These are phyloP conservation scores for Beauveria scarabaeidicola DNA, from an alignment of 2,329 filamentous ascomycete species.

Conservation along the genomic window DNA sequence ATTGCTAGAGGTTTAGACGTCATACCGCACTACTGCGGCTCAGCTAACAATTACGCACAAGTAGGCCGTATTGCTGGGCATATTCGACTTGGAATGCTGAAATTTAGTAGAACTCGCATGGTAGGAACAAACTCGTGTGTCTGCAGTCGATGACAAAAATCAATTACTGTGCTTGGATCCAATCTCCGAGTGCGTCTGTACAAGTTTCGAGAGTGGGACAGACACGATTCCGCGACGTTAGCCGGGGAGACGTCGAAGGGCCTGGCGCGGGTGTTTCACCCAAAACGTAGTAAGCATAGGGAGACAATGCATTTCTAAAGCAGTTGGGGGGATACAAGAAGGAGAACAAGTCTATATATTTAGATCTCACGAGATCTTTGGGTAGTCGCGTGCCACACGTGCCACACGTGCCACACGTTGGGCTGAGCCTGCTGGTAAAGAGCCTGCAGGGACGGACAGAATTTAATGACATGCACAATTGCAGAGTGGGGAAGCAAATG, in stretches of 20 bases:
- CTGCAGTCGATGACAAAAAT: not conserved
- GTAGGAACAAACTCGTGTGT: not conserved
- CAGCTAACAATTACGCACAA: not conserved
- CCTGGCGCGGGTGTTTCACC: not conserved
- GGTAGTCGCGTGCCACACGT: not conserved
- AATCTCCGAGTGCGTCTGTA: not conserved
- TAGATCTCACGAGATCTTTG: not conserved
- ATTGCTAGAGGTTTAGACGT: not conserved
- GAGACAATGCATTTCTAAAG: not conserved
- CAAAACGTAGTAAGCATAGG: not conserved
- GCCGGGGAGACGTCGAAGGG: not conserved
- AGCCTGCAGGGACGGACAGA: not conserved
- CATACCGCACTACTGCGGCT: constrained; percentile 4
- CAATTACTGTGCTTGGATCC: not conserved
- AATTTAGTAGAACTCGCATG: not conserved
- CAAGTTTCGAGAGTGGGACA: constrained; percentile 1
- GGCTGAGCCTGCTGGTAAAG: not conserved
- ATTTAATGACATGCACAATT: constrained; percentile 1
- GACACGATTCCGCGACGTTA: constrained; percentile 4
- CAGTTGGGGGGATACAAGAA: not conserved
- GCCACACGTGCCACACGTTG: not conserved
- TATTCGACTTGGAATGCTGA: not conserved
- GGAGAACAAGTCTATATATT: not conserved
- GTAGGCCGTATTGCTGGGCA: not conserved
- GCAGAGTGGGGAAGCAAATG: not conserved